Conservation (phyloP, 2,329 filamentous ascomycete genomes). For the Lachnellula occidentalis region DNA sequence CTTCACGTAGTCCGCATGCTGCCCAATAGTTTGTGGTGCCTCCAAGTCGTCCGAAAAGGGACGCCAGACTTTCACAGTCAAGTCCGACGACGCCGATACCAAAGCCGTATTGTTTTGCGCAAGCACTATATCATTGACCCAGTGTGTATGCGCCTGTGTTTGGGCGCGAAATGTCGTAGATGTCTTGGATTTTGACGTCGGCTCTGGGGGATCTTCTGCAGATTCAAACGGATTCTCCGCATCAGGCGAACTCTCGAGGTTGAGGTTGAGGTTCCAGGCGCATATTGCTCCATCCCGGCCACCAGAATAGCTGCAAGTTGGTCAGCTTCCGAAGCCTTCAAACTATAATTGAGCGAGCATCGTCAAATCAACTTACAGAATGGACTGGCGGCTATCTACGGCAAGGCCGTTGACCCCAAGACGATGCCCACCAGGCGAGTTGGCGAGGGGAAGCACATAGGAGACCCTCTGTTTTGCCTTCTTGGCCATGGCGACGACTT, state of each 20-base stretch:
- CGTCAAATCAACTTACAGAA: slow-evolving; percentile 56
- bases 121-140: slow-evolving; percentile 70
- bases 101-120: slow-evolving; percentile 60
- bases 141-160: slow-evolving; percentile 70
- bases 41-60: slow-evolving; percentile 60
- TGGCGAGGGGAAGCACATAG: slow-evolving; percentile 68
- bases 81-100: slow-evolving; percentile 68
- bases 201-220: slow-evolving; percentile 26
- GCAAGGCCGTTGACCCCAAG: slow-evolving; percentile 93
- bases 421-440: slow-evolving; percentile 76
- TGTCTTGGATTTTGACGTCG: slow-evolving; percentile 37
- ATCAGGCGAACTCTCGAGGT: slow-evolving; percentile 41
- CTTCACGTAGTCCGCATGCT: slow-evolving; percentile 95
- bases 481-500: slow-evolving; percentile 36
- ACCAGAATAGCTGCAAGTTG: slow-evolving; percentile 76
- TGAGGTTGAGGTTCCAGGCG: slow-evolving; percentile 83
- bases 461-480: slow-evolving; percentile 66
- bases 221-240: slow-evolving; percentile 29
- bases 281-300: slow-evolving; percentile 94
- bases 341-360: background rate
- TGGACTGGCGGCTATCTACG: slow-evolving; percentile 74
- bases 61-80: slow-evolving; percentile 72
- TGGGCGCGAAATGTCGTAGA: slow-evolving; percentile 53
- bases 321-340: slow-evolving; percentile 8
- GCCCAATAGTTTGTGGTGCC: slow-evolving; percentile 74